Percentiles rank a stretch among this genome's conserved stretches.
Conservation (phyloP, 805 yeast genomes). For the Wickerhamomyces ciferrii region DNA sequence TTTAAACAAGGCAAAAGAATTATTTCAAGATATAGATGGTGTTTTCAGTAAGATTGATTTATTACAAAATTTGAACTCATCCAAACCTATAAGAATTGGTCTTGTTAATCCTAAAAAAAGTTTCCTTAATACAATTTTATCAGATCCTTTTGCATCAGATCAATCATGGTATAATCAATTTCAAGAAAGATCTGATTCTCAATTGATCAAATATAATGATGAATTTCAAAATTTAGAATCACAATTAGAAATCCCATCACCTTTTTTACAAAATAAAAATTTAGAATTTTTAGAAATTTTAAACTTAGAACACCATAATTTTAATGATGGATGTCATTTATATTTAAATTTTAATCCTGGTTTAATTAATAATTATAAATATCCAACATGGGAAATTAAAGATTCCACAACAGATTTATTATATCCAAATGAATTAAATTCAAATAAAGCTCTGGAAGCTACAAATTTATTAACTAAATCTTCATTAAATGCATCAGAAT, state of each 20-base stretch:
- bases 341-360: constrained; percentile 18
- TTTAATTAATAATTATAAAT: constrained; percentile 4
- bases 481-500: constrained; percentile 22
- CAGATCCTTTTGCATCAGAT: constrained; percentile 27
- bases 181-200: constrained; percentile 5
- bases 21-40: constrained; percentile 19
- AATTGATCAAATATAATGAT: constrained; percentile 17
- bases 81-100: constrained; percentile 23
- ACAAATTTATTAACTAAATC: constrained; percentile 20
- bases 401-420: constrained; percentile 6
- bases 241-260: constrained; percentile 24
- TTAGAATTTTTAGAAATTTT: constrained; percentile 22
- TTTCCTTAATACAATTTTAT: constrained; percentile 22
- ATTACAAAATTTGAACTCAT: constrained; percentile 8
- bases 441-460: constrained; percentile 17
- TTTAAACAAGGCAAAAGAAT: constrained; percentile 8
- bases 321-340: constrained; percentile 24
- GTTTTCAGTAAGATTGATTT: constrained; percentile 21
- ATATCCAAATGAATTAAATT: constrained; percentile 17
- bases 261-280: constrained; percentile 6
- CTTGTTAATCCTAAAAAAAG: constrained; percentile 18
- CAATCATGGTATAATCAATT: constrained; percentile 24
- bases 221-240: constrained; percentile 12
- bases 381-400: constrained; percentile 16
- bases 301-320: background rate